Evolutionary conservation across 2,329 filamentous ascomycete genomes (phyloP).

Genomic region (Emmonsiellopsis sp.): DNA sequence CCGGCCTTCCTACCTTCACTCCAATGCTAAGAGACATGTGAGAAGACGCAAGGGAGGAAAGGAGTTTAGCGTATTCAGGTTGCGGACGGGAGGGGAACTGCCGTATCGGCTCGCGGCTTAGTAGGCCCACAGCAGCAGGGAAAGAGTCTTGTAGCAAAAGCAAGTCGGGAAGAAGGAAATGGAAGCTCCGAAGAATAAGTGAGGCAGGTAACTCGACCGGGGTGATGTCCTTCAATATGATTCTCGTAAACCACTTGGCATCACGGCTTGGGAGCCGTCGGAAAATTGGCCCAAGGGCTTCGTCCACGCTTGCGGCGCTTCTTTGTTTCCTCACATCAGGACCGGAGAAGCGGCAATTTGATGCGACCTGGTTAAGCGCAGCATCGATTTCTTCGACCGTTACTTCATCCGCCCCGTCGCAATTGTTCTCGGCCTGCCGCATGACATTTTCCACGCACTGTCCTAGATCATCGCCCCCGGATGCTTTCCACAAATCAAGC

Average conservation of each 20-base stretch:
- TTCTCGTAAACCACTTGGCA: slow-evolving; percentile 76
- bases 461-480: slow-evolving; percentile 58
- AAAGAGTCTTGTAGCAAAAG: slow-evolving; percentile 63
- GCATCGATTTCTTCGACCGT: slow-evolving; percentile 65
- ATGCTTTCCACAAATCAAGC: slow-evolving; percentile 52
- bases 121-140: slow-evolving; percentile 45
- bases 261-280: slow-evolving; percentile 54
- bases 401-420: slow-evolving; percentile 35
- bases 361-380: slow-evolving; percentile 56
- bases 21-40: slow-evolving; percentile 47
- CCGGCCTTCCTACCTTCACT: slow-evolving; percentile 55
- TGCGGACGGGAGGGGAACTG: slow-evolving; percentile 29
- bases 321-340: slow-evolving; percentile 43
- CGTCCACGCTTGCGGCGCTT: slow-evolving; percentile 31
- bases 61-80: slow-evolving; percentile 18
- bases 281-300: slow-evolving; percentile 48
- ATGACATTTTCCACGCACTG: slow-evolving; percentile 61
- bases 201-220: slow-evolving; percentile 53
- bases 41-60: slow-evolving; percentile 27
- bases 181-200: slow-evolving; percentile 50
- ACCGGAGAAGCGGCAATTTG: slow-evolving; percentile 61
- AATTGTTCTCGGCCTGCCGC: slow-evolving; percentile 44
- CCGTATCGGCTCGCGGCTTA: slow-evolving; percentile 33
- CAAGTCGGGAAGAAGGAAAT: slow-evolving; percentile 60
- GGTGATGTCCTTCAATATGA: slow-evolving; percentile 68